Evolutionary conservation across 768 basidiomycete species (phyloP).

Genomic region (Heimioporus sp.): DNA sequence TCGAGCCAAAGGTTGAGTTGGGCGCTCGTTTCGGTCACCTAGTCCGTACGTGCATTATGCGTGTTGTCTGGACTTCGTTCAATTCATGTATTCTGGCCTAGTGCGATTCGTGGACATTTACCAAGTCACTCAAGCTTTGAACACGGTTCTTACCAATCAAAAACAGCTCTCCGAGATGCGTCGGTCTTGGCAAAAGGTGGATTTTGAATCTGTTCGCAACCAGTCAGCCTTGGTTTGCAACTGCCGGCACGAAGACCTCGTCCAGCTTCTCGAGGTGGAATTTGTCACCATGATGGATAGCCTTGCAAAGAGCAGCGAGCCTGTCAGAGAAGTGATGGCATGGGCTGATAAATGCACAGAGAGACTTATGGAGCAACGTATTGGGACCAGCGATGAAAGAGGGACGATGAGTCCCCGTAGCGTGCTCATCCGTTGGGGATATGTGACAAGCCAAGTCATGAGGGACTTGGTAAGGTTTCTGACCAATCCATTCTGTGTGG

Average conservation of each 20-base stretch:
- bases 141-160: slow-evolving; percentile 84
- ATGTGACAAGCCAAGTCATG: slow-evolving; percentile 92
- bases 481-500: background rate
- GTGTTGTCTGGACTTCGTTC: background rate
- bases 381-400: slow-evolving; percentile 64
- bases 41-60: slow-evolving; percentile 58
- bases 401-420: slow-evolving; percentile 83
- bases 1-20: slow-evolving; percentile 88
- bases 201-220: slow-evolving; percentile 89
- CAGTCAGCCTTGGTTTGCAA: slow-evolving; percentile 93
- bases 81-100: slow-evolving; percentile 30
- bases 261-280: slow-evolving; percentile 82
- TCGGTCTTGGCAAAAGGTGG: slow-evolving; percentile 82
- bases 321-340: slow-evolving; percentile 82
- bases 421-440: slow-evolving; percentile 87
- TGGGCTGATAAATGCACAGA: slow-evolving; percentile 94
- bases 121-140: slow-evolving; percentile 86
- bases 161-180: slow-evolving; percentile 86
- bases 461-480: slow-evolving; percentile 68
- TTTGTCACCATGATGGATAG: slow-evolving; percentile 76
- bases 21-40: slow-evolving; percentile 90
- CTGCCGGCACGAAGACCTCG: slow-evolving; percentile 86
- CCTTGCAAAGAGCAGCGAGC: slow-evolving; percentile 68
- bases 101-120: slow-evolving; percentile 92
- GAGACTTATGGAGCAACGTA: slow-evolving; percentile 71